Evolutionary conservation across 169 alveolate genomes (phyloP).

Genomic region (Cryptosporidium ubiquitum): DNA sequence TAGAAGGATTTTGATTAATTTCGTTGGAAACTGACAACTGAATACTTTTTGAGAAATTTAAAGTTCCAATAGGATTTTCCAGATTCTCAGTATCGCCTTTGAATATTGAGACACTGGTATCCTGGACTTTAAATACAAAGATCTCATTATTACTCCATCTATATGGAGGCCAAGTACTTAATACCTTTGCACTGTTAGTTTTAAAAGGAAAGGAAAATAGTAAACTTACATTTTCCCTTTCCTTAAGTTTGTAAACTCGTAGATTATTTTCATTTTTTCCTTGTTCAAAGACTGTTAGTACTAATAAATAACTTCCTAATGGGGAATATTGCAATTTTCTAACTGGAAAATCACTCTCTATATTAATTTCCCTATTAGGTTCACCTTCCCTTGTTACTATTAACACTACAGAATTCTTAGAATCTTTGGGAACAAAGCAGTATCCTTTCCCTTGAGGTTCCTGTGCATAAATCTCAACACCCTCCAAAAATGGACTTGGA

Average conservation of each 20-base stretch:
- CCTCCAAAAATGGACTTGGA: slow-evolving; percentile 38
- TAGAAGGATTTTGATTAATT: not conserved
- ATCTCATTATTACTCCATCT: slow-evolving; percentile 72
- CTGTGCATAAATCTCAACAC: slow-evolving; percentile 71
- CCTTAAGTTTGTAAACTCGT: slow-evolving; percentile 14
- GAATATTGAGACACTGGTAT: slow-evolving; percentile 57
- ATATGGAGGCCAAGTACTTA: slow-evolving; percentile 74
- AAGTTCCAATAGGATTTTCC: slow-evolving; percentile 35
- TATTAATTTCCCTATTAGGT: not conserved
- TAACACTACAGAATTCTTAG: slow-evolving; percentile 19
- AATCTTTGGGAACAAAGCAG: slow-evolving; percentile 51
- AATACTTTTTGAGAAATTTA: slow-evolving; percentile 45
- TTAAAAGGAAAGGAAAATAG: slow-evolving; percentile 58
- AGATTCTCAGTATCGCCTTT: slow-evolving; percentile 44
- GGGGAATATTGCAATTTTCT: slow-evolving; percentile 62
- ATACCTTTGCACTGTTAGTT: slow-evolving; percentile 65
- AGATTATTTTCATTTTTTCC: slow-evolving; percentile 44
- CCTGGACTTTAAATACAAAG: slow-evolving; percentile 69
- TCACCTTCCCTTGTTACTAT: not conserved
- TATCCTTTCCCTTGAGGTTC: slow-evolving; percentile 71
- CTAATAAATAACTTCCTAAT: slow-evolving; percentile 56
- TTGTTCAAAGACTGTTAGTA: slow-evolving; percentile 38
- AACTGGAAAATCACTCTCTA: slow-evolving; percentile 26
- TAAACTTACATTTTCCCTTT: not conserved
- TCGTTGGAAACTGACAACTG: slow-evolving; percentile 44